Base-by-base conservation (phyloP, 768 basidiomycete species). In the Pleurotus tuber-regium region DNA sequence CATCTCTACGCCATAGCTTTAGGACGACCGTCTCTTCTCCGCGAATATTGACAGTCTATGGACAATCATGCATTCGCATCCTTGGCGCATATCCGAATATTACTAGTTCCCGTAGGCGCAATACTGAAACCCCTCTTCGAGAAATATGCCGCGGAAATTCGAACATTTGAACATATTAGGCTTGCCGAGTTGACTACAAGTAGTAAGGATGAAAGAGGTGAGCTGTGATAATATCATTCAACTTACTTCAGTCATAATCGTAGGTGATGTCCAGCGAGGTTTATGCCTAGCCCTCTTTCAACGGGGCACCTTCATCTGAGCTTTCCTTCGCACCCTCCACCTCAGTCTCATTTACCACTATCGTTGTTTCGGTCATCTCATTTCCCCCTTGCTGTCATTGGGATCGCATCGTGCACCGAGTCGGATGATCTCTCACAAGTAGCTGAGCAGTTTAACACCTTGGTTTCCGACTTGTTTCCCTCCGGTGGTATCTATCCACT, bases 301-400 rank as follows among this genome's bases (percentile, higher is more conserved):
- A 78, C 80, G n/a, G 93, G 93, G 18, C 73, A 84, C 65, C 71
- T 99, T 21, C 90, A 95, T 57, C 74, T 98, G 30, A 79, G 78
- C 44, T 98, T 86, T 63, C 76, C 84, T 11, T 81, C 83, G 1
- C 89, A 88, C 65, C 90, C 86, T 2, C 84, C 80, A 3, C 82
- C 85, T n/a, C 75, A 71, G 51, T 79, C 86, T 24, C 84, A 92
- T 58, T 61, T 74, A 9, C 71, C 86, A 5, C 69, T 97, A 39
- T 78, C 86, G 36, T 76, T 95, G 39, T 73, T 98, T 57, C 82
- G 84, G 35, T 82, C 82, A 43, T 94, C 88, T 1, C 83, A 87
- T 55, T 92, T 93, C 54, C 86, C 93, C 2, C 71, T 98, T 14
- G 92, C 88, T 18, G 84, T 96, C 48, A 84, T 99, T 60, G 97